phyloP scores from a whole-genome alignment of 2,329 filamentous ascomycete species.

The Metarhizium rileyi region DNA sequence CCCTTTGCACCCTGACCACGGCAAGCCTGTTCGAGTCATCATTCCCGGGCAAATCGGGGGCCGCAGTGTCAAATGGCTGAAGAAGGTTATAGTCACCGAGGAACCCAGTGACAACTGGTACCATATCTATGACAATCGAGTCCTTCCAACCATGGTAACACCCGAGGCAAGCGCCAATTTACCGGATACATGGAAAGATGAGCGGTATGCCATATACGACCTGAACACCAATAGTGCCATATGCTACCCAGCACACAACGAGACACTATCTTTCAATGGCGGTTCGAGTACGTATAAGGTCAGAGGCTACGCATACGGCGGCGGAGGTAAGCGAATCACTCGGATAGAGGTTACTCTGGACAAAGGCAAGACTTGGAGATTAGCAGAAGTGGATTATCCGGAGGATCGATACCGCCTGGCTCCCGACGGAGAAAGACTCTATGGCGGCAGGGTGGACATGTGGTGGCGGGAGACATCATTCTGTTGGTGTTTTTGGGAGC shows the following conservation, averaged over 20 bases:
- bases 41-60: conserved; percentile 90
- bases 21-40: conserved; percentile 70
- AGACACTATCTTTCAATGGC: conserved; percentile 44
- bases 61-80: conserved; percentile 88
- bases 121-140: conserved; percentile 87
- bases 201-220: conserved; percentile 88
- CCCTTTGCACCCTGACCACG: conserved; percentile 70
- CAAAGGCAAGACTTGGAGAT: conserved; percentile 68
- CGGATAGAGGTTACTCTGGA: conserved; percentile 77
- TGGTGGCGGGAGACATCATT: conserved; percentile 73
- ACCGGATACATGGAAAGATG: conserved; percentile 74
- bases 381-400: conserved; percentile 70
- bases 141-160: conserved; percentile 76
- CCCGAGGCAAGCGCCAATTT: conserved; percentile 70
- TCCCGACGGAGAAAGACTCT: conserved; percentile 53
- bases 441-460: conserved; percentile 70
- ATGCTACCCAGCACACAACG: conserved; percentile 70
- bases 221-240: conserved; percentile 79
- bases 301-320: conserved; percentile 79
- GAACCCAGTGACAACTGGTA: conserved; percentile 88
- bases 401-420: conserved; percentile 71
- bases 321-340: conserved; percentile 75
- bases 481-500: conserved; percentile 88
- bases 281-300: conserved; percentile 49
- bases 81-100: conserved; percentile 66